Conservation (phyloP, 257 asterid genomes). For the Plantago ovata region DNA sequence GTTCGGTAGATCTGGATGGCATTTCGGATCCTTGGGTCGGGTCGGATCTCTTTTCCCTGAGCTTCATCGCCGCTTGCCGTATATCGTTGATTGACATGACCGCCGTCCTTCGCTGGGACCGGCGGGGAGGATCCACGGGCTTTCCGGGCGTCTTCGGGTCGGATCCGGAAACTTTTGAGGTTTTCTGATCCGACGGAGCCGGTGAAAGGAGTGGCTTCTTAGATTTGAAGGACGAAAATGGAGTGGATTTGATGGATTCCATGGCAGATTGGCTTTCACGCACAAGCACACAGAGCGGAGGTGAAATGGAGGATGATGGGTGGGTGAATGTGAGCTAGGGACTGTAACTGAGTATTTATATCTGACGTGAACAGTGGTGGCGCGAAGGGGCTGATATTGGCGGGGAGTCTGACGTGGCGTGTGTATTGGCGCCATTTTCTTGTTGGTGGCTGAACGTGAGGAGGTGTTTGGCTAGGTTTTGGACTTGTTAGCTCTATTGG, state of each 20-base stretch:
- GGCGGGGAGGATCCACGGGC: constrained; percentile 48
- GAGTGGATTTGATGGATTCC: constrained; percentile 41
- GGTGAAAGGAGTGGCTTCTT: constrained; percentile 40
- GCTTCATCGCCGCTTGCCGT: constrained; percentile 55
- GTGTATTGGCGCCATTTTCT: constrained; percentile 58
- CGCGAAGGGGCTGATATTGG: constrained; percentile 35
- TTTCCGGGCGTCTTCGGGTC: constrained; percentile 62
- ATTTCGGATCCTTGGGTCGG: constrained; percentile 23
- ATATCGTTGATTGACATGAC: constrained; percentile 58
- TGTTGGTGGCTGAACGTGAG: background rate
- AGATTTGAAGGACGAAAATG: constrained; percentile 34
- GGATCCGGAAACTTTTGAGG: constrained; percentile 19
- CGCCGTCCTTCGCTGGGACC: constrained; percentile 39
- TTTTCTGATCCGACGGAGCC: constrained; percentile 22
- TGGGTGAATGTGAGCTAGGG: background rate
- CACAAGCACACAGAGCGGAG: too few relatives aligned
- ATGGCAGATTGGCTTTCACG: too few relatives aligned
- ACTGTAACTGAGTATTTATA: background rate
- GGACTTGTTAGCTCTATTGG: background rate
- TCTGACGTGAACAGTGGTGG: constrained; percentile 6
- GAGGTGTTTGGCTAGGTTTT: too few relatives aligned
- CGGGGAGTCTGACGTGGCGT: constrained; percentile 48
- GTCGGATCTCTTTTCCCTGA: constrained; percentile 34
- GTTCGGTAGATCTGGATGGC: constrained; percentile 13
- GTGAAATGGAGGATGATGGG: constrained; percentile 2